phyloP scores from a whole-genome alignment of 2,329 filamentous ascomycete species.

The Aspergillus bombycis region DNA sequence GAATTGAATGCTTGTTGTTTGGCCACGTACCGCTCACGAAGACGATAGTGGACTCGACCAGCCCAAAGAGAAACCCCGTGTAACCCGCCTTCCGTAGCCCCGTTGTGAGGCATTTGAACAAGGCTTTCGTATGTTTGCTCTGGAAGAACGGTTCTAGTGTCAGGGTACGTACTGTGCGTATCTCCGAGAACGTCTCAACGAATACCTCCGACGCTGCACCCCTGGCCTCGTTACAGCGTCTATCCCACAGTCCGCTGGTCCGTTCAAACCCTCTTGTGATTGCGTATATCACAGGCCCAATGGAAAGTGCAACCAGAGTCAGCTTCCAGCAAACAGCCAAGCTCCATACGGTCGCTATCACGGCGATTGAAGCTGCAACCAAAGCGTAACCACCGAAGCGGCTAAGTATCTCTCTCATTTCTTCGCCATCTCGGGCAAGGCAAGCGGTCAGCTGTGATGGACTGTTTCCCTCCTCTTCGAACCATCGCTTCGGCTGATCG shows the following conservation, averaged over 20 bases:
- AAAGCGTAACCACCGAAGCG: slow-evolving; percentile 74
- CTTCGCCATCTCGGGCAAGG: slow-evolving; percentile 81
- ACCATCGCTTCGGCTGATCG: slow-evolving; percentile 77
- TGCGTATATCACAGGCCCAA: slow-evolving; percentile 67
- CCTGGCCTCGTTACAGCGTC: slow-evolving; percentile 64
- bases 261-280: slow-evolving; percentile 68
- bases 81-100: slow-evolving; percentile 69
- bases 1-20: too few relatives aligned
- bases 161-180: slow-evolving; percentile 75
- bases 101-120: slow-evolving; percentile 56
- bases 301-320: slow-evolving; percentile 73
- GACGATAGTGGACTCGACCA: slow-evolving; percentile 72
- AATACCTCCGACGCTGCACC: slow-evolving; percentile 65
- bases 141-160: slow-evolving; percentile 74
- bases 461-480: slow-evolving; percentile 69
- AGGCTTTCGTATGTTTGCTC: slow-evolving; percentile 61
- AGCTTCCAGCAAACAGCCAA: slow-evolving; percentile 76
- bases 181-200: slow-evolving; percentile 75
- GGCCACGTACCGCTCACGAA: slow-evolving; percentile 61
- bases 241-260: slow-evolving; percentile 73
- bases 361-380: slow-evolving; percentile 67
- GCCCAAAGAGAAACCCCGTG: slow-evolving; percentile 72
- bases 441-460: slow-evolving; percentile 67
- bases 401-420: slow-evolving; percentile 81
- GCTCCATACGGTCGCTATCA: slow-evolving; percentile 74